These are phyloP conservation scores for Psilocybe cyanescens DNA, from an alignment of 768 basidiomycete genomes.

Conservation along the genomic window DNA sequence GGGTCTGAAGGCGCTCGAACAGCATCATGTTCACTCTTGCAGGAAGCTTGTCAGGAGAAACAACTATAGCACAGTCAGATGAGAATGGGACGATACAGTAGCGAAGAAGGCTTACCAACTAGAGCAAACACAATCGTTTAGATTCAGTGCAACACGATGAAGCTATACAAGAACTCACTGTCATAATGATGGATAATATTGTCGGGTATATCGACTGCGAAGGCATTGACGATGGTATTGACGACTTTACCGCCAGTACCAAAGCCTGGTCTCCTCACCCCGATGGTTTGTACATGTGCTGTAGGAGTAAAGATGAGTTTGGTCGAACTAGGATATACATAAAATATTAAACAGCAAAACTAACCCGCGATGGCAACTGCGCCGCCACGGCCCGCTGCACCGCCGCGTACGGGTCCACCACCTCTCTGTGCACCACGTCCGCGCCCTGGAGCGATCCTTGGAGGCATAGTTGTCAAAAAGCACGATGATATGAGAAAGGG, in stretches of 20 bases:
- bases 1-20: constrained; percentile 60
- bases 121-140: background rate
- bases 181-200: constrained; percentile 74
- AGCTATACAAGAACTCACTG: constrained; percentile 23
- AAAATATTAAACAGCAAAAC: constrained; percentile 23
- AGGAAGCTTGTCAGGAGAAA: constrained; percentile 29
- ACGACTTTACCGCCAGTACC: constrained; percentile 41
- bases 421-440: constrained; percentile 20
- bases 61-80: constrained; percentile 17
- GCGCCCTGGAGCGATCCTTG: constrained; percentile 29
- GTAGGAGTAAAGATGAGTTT: constrained; percentile 13
- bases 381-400: constrained; percentile 36
- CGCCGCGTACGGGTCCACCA: constrained; percentile 27
- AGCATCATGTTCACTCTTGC: constrained; percentile 62
- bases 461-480: constrained; percentile 28
- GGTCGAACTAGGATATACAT: constrained; percentile 11
- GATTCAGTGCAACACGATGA: background rate
- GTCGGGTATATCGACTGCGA: constrained; percentile 51
- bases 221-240: constrained; percentile 48
- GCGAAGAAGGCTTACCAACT: constrained; percentile 30
- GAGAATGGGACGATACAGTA: background rate
- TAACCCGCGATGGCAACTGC: constrained; percentile 33
- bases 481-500: background rate
- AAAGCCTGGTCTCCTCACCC: constrained; percentile 63
- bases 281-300: constrained; percentile 49